phyloP scores from a whole-genome alignment of 2,329 filamentous ascomycete genomes.

The Cercospora citrullina region DNA sequence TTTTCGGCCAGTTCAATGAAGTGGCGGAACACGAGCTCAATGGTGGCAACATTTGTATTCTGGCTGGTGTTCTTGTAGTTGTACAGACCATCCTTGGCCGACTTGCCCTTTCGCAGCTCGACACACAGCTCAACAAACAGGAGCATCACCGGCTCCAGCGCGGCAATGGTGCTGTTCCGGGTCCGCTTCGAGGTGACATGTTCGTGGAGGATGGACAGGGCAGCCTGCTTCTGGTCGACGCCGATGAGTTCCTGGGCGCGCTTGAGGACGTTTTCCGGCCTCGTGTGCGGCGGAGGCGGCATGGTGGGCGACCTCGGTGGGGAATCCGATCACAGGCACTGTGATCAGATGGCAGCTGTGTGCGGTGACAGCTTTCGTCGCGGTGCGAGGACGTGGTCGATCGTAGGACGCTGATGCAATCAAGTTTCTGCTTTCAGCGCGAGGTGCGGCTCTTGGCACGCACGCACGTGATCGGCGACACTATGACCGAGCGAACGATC shows the following conservation, averaged over 20 bases:
- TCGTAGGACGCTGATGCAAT: conserved; percentile 11
- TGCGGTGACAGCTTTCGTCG: conserved; percentile 58
- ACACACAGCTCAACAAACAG: conserved; percentile 95
- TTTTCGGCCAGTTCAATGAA: conserved; percentile 97
- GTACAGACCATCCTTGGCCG: conserved; percentile 97
- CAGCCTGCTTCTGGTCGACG: conserved; percentile 88
- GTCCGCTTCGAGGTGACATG: conserved; percentile 98
- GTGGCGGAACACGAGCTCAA: conserved; percentile 94
- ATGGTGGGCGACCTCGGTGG: conserved; percentile 46
- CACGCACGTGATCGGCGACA: not conserved
- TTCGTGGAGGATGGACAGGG: conserved; percentile 93
- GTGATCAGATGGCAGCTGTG: conserved; percentile 44
- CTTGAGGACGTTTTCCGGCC: conserved; percentile 99
- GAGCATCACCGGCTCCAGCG: conserved; percentile 97
- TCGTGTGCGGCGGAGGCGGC: conserved; percentile 95
- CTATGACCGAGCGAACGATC: not conserved
- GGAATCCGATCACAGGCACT: conserved; percentile 17
- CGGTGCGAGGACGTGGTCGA: conserved; percentile 8
- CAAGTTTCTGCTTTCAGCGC: conserved; percentile 8
- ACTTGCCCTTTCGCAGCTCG: conserved; percentile 95
- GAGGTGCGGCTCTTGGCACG: conserved; percentile 9
- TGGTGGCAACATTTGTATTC: conserved; percentile 97
- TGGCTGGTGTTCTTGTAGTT: conserved; percentile 99
- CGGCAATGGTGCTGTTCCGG: conserved; percentile 93
- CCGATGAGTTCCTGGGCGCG: conserved; percentile 98